Evolutionary conservation across 73 alveolate genomes (phyloP).

Genomic region (Paramecium sonneborni): DNA sequence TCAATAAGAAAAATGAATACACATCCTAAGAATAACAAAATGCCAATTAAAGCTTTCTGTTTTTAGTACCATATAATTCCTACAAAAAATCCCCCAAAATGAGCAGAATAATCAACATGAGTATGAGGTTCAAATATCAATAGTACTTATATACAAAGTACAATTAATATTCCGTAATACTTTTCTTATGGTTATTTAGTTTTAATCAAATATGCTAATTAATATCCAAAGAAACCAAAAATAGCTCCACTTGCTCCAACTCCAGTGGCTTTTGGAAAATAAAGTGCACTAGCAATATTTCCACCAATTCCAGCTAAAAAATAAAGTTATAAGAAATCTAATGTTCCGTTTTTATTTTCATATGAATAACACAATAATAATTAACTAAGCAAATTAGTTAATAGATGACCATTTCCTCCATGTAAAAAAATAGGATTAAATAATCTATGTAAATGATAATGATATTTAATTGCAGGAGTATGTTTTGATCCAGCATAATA

Average conservation of each 20-base stretch:
- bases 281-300: constrained; percentile 17
- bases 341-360: constrained; percentile 29
- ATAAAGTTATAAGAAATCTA: neutral
- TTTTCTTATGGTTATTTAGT: neutral
- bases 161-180: neutral
- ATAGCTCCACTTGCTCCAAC: constrained; percentile 58
- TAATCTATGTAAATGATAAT: constrained; percentile 17
- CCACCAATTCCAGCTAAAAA: constrained; percentile 4
- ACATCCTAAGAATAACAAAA: neutral
- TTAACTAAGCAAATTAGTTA: neutral
- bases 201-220: constrained; percentile 16
- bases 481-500: constrained; percentile 11
- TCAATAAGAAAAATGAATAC: neutral
- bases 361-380: neutral
- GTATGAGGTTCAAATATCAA: constrained; percentile 27
- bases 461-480: constrained; percentile 22
- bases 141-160: neutral
- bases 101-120: constrained; percentile 38
- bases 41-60: neutral
- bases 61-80: constrained; percentile 5
- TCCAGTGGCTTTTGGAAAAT: neutral
- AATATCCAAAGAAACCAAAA: constrained; percentile 6
- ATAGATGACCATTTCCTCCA: neutral
- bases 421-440: constrained; percentile 51
- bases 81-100: constrained; percentile 11